Base-by-base conservation (phyloP, 2,329 filamentous ascomycete genomes). In the Fusarium chuoi region DNA sequence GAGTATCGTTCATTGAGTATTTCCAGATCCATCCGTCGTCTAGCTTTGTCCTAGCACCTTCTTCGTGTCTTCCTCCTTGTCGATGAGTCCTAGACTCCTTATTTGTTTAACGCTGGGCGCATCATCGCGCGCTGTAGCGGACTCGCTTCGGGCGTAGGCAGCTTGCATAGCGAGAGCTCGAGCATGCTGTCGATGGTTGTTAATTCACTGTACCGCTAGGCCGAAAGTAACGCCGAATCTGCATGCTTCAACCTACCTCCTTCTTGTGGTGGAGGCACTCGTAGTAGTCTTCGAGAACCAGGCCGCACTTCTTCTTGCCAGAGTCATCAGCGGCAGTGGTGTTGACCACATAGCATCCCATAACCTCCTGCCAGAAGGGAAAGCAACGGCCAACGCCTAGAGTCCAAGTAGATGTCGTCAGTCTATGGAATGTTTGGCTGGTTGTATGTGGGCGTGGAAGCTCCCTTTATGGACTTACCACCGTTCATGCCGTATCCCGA, bases 211-310 rank as follows among this genome's bases (percentile, higher is more conserved):
- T 35, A 22, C 30, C 30, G 35, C 22, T 30, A 38, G 39, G 46
- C 61, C 48, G 49, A 48, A 20, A 30, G 18, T 33, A n/a, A 48
- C 30, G 44, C 51, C 28, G 38, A 62, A 52, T 62, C 20, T 55
- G 35, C 51, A n/a, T 62, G 30, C 26, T 62, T 62, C 26, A 54
- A 84, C 90, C 66, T 80, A 98, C 96, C 94, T 99, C 96, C 87
- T 99, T 99, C 88, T 93, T 95, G 88, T 99, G 96, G 84, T 99
- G 96, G 81, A 99, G 86, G 85, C 97, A 99, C 87, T 99, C 96
- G 83, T 98, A 97, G 87, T 99, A 99, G 83, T 99, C 96, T 83
- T 99, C 96, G 76, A 98, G 88, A 9, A 91, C 89, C 22, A 93
- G 92, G 24, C 89, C 86, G 83, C 97, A 99, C 86, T 97, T 97